phyloP scores from a whole-genome alignment of 2,329 filamentous ascomycete species.

The Nemania sp. region DNA sequence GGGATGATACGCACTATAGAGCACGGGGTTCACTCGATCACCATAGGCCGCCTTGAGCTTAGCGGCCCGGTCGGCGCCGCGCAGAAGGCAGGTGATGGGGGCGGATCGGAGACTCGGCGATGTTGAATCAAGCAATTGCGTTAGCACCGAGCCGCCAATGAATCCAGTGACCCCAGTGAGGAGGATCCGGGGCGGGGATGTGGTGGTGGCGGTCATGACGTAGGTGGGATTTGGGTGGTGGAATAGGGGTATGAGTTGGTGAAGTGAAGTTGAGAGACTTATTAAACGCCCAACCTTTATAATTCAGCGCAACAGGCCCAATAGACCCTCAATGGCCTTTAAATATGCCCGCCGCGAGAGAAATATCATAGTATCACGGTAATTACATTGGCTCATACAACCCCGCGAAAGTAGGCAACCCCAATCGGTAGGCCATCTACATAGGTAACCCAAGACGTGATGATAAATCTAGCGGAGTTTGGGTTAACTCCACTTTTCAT shows the following conservation, averaged over 20 bases:
- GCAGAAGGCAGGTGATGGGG: conserved; percentile 43
- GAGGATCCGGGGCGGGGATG: conserved; percentile 38
- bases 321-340: background rate
- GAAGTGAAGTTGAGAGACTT: conserved; percentile 3
- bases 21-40: conserved; percentile 40
- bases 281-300: background rate
- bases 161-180: conserved; percentile 46
- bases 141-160: conserved; percentile 44
- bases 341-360: background rate
- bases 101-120: conserved; percentile 25
- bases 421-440: background rate
- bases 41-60: conserved; percentile 41
- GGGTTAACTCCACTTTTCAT: conserved; percentile 46
- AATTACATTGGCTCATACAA: background rate
- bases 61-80: conserved; percentile 41
- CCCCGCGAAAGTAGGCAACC: background rate
- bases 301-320: background rate
- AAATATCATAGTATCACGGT: background rate
- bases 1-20: conserved; percentile 36
- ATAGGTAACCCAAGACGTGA: background rate
- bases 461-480: conserved; percentile 14
- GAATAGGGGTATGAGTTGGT: conserved; percentile 1
- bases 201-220: conserved; percentile 36
- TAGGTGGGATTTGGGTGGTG: background rate
- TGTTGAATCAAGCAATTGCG: conserved; percentile 38